phyloP scores from a whole-genome alignment of 768 basidiomycete genomes.

The Phlebiopsis gigantea region DNA sequence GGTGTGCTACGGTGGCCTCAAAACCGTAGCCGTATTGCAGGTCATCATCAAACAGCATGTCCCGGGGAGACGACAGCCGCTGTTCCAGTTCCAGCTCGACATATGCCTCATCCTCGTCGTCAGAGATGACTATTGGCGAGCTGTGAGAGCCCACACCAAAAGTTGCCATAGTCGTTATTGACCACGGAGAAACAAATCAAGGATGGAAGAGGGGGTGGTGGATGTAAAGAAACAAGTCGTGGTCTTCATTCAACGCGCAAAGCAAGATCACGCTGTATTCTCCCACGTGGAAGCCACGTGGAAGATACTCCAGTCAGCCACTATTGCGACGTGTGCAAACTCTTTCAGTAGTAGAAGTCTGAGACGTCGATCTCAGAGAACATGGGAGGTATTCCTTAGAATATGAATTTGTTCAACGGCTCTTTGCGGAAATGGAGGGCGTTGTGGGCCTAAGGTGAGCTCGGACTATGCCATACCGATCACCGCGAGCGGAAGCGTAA shows the following conservation, averaged over 20 bases:
- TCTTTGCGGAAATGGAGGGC: no score
- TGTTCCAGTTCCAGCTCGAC: conserved; percentile 20
- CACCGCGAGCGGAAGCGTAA: no score
- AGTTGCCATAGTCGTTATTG: not conserved
- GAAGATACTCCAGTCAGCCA: no score
- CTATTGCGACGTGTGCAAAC: no score
- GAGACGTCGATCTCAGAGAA: no score
- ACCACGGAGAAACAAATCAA: not conserved
- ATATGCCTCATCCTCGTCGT: conserved; percentile 20
- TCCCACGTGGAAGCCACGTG: not conserved
- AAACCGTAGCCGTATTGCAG: not conserved
- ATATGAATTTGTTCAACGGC: no score
- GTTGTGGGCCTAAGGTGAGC: no score
- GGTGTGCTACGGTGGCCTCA: no score
- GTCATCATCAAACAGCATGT: not conserved
- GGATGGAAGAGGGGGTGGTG: not conserved
- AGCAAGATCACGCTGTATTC: not conserved
- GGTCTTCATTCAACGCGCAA: not conserved
- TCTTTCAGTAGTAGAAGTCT: no score
- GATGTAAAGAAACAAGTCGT: not conserved
- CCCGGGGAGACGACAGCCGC: conserved; percentile 12
- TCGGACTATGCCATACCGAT: no score
- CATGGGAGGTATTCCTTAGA: no score
- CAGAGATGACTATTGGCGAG: conserved; percentile 23
- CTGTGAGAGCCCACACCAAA: conserved; percentile 16